Percentiles rank a stretch among this genome's conserved stretches.
Evolutionary conservation across 805 yeast genomes (phyloP).

Genomic region (Zygosaccharomyces lentus): DNA sequence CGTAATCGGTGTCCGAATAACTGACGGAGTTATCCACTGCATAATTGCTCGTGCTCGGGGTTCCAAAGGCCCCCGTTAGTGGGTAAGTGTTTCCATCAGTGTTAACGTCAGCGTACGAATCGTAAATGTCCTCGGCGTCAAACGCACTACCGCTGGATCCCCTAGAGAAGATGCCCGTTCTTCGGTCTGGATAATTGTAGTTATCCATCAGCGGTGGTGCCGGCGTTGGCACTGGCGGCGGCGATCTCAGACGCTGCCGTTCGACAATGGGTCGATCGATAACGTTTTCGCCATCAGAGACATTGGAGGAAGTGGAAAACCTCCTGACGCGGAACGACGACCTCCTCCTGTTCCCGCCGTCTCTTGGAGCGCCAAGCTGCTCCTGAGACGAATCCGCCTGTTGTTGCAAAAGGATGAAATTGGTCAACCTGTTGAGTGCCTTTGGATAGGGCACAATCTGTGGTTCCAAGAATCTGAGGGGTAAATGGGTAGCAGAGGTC

Average conservation of each 20-base stretch:
- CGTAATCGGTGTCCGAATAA: slow-evolving; percentile 16
- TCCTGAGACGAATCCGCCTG: slow-evolving; percentile 4
- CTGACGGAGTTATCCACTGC: slow-evolving; percentile 9
- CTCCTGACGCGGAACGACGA: slow-evolving; percentile 27
- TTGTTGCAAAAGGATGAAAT: slow-evolving; percentile 12
- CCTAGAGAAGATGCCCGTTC: slow-evolving; percentile 13
- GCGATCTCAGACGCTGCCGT: not conserved
- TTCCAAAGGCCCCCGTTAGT: slow-evolving; percentile 10
- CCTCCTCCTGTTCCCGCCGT: slow-evolving; percentile 6
- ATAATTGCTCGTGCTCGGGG: slow-evolving; percentile 8
- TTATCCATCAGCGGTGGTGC: slow-evolving; percentile 16
- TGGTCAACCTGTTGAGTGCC: slow-evolving; percentile 20
- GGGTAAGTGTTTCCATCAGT: slow-evolving; percentile 8
- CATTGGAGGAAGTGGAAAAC: slow-evolving; percentile 26
- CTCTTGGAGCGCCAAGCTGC: not conserved
- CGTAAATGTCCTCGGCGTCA: slow-evolving; percentile 23
- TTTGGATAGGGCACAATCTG: slow-evolving; percentile 32
- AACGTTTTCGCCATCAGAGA: slow-evolving; percentile 11
- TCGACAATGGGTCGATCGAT: slow-evolving; percentile 9
- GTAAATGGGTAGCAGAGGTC: slow-evolving; percentile 29
- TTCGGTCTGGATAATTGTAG: slow-evolving; percentile 14
- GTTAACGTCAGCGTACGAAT: slow-evolving; percentile 16
- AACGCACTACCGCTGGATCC: slow-evolving; percentile 8
- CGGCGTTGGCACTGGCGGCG: too few relatives aligned
- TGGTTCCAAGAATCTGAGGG: slow-evolving; percentile 30